These are phyloP conservation scores for Colletotrichum navitas DNA, from an alignment of 2,329 filamentous ascomycete species.

Conservation along the genomic window DNA sequence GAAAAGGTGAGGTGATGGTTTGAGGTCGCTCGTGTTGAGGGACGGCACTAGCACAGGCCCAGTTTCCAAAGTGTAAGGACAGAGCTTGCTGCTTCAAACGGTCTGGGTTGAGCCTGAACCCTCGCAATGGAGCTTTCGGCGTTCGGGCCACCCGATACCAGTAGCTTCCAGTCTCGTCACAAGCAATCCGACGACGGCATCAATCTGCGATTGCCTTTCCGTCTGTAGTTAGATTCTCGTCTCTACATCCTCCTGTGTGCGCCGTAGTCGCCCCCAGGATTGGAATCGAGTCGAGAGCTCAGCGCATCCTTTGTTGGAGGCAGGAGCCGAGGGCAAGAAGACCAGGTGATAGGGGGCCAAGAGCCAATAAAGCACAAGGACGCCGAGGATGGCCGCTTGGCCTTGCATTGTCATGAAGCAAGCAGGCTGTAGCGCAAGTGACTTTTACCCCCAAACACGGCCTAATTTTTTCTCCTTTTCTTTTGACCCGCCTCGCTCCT, in stretches of 20 bases:
- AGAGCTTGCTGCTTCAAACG: slow-evolving; percentile 37
- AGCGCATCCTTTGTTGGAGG: slow-evolving; percentile 9
- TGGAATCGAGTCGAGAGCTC: slow-evolving; percentile 21
- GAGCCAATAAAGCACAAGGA: slow-evolving; percentile 14
- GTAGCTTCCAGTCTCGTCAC: slow-evolving; percentile 7
- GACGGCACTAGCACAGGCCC: slow-evolving; percentile 14
- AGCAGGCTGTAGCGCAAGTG: slow-evolving; percentile 23
- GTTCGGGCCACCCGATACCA: slow-evolving; percentile 15
- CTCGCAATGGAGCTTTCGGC: not conserved
- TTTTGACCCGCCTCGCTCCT: slow-evolving; percentile 9
- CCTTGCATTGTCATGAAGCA: slow-evolving; percentile 29
- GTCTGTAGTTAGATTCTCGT: slow-evolving; percentile 9
- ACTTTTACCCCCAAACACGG: slow-evolving; percentile 11
- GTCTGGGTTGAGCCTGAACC: slow-evolving; percentile 17
- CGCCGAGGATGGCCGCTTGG: slow-evolving; percentile 3
- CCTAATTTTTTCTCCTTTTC: not conserved
- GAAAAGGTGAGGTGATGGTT: not conserved
- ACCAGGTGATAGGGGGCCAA: slow-evolving; percentile 13
- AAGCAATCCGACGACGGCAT: slow-evolving; percentile 9
- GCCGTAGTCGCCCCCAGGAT: slow-evolving; percentile 14
- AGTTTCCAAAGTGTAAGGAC: slow-evolving; percentile 33
- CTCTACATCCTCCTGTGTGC: slow-evolving; percentile 1
- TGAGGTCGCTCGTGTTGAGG: slow-evolving; percentile 14
- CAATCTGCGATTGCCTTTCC: slow-evolving; percentile 34
- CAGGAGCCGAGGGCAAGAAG: slow-evolving; percentile 2